Evolutionary conservation across 768 basidiomycete species (phyloP).

Genomic region (Cystoderma amianthinum): DNA sequence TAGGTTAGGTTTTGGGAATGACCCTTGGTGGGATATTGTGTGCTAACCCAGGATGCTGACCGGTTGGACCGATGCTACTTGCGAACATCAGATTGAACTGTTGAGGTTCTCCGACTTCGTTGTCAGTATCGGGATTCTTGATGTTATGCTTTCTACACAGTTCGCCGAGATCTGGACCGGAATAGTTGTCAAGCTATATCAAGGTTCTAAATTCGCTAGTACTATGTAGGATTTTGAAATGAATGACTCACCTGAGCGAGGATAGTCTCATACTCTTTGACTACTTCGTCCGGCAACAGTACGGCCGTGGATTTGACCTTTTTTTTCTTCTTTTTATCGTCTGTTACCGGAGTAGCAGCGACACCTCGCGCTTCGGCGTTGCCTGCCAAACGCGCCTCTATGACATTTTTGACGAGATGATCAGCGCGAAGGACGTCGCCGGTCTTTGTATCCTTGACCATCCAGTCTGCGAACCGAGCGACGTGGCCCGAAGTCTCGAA

Average conservation of each 20-base stretch:
- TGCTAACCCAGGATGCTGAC: conserved; percentile 86
- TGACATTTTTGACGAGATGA: conserved; percentile 88
- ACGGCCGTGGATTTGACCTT: conserved; percentile 64
- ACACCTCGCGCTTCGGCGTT: conserved; percentile 84
- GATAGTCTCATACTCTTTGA: conserved; percentile 71
- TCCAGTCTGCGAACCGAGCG: conserved; percentile 98
- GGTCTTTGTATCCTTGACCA: conserved; percentile 94
- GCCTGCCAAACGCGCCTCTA: conserved; percentile 84
- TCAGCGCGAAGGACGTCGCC: conserved; percentile 96
- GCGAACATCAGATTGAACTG: conserved; percentile 99
- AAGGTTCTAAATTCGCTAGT: not conserved
- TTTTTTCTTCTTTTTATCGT: conserved; percentile 71
- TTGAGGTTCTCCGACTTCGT: conserved; percentile 88
- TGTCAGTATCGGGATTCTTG: conserved; percentile 86
- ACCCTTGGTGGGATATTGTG: conserved; percentile 4
- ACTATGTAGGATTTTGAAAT: too few relatives aligned
- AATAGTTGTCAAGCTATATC: conserved; percentile 90
- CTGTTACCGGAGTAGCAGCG: conserved; percentile 50
- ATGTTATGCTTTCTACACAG: conserved; percentile 78
- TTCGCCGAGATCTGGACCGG: conserved; percentile 82
- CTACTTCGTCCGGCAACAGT: conserved; percentile 65
- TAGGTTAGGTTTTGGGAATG: not conserved
- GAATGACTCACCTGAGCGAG: conserved; percentile 85
- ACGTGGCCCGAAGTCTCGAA: conserved; percentile 98
- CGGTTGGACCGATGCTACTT: conserved; percentile 94